Evolutionary conservation across 306 rosid genomes (phyloP).

Genomic region (Sindora glabra): DNA sequence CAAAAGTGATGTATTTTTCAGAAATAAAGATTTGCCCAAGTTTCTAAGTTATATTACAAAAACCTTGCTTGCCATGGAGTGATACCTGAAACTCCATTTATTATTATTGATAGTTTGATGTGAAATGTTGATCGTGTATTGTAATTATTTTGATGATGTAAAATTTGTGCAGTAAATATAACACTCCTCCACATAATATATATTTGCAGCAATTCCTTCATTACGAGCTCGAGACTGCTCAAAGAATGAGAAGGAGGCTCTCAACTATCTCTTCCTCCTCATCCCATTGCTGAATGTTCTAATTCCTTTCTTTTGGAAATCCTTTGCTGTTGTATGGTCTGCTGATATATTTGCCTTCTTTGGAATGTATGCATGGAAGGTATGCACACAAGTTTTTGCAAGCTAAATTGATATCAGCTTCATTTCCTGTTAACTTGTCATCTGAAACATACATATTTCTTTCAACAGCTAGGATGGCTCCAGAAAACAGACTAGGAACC

Average conservation of each 20-base stretch:
- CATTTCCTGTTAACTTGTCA: background rate
- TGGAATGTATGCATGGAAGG: slow-evolving; percentile 98
- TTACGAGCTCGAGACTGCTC: slow-evolving; percentile 96
- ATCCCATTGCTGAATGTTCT: slow-evolving; percentile 70
- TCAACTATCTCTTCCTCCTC: slow-evolving; percentile 88
- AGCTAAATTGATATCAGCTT: background rate
- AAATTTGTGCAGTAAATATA: background rate
- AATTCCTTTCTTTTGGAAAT: slow-evolving; percentile 91
- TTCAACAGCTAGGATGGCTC: slow-evolving; percentile 68
- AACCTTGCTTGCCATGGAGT: background rate
- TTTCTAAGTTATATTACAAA: background rate
- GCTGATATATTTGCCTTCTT: slow-evolving; percentile 82
- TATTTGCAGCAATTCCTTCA: slow-evolving; percentile 81
- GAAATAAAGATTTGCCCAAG: background rate
- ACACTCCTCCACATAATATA: no score
- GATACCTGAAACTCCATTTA: background rate
- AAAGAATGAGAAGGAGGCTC: slow-evolving; percentile 95
- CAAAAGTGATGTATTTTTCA: background rate
- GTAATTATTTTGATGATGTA: background rate
- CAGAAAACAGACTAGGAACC: slow-evolving; percentile 50
- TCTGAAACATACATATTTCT: slow-evolving; percentile 8
- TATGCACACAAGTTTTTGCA: slow-evolving; percentile 9
- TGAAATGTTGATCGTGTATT: background rate
- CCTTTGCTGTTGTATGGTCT: slow-evolving; percentile 94
- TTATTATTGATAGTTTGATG: background rate